A percentile compares a stretch with the other conserved stretches of the same genome.
These are phyloP conservation scores for Thymus quinquecostatus DNA, from an alignment of 257 asterid genomes.

Conservation along the genomic window DNA sequence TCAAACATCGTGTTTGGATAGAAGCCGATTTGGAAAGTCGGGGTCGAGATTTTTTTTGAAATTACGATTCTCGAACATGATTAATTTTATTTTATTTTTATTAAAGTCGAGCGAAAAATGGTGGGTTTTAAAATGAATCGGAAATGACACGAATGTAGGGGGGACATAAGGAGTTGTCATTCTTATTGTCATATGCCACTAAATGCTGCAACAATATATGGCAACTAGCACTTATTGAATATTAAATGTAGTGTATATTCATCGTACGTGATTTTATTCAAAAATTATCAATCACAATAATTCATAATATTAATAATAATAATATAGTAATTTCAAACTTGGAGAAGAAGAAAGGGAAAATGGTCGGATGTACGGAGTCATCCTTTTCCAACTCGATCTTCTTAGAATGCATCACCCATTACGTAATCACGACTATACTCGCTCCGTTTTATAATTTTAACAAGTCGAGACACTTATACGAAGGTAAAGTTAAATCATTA, in stretches of 20 bases:
- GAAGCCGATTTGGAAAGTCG: not conserved
- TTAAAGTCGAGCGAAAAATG: no score
- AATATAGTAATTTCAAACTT: not conserved
- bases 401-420: not conserved
- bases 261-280: not conserved
- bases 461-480: not conserved
- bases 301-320: no score
- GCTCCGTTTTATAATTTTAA: no score
- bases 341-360: conserved; percentile 13
- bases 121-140: no score
- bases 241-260: not conserved
- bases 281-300: not conserved
- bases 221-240: not conserved
- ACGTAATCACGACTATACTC: not conserved
- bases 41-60: no score
- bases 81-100: no score
- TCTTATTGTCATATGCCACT: not conserved
- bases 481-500: not conserved
- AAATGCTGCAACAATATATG: not conserved
- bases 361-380: no score
- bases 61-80: no score
- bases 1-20: not conserved
- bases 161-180: not conserved
- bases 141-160: not conserved
- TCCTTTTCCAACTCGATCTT: no score